These are phyloP conservation scores for Stagonosporopsis cucurbitacearum DNA, from an alignment of 2,329 filamentous ascomycete species.

Conservation along the genomic window DNA sequence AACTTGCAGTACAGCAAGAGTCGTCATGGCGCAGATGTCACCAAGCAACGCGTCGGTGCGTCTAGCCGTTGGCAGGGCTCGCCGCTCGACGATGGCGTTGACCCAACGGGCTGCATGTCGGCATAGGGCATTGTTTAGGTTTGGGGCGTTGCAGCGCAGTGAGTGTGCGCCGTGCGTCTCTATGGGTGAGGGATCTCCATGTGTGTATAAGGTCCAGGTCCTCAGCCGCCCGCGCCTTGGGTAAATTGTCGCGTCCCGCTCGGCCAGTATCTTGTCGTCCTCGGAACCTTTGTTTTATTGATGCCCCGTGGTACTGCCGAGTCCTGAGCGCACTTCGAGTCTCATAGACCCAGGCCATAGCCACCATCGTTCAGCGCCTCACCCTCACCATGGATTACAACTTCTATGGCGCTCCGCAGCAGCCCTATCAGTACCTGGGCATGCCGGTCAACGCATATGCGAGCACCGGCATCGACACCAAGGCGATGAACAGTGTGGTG, in stretches of 20 bases:
- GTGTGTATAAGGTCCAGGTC: conserved; percentile 24
- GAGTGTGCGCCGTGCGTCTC: conserved; percentile 28
- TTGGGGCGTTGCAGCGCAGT: conserved; percentile 19
- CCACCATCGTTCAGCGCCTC: conserved; percentile 5
- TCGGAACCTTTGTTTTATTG: neutral
- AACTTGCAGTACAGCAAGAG: neutral
- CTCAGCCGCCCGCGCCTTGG: conserved; percentile 21
- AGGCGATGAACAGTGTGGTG: conserved; percentile 45
- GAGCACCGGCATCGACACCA: conserved; percentile 46
- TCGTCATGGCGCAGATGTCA: neutral
- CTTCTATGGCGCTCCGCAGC: conserved; percentile 57
- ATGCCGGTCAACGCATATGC: conserved; percentile 50
- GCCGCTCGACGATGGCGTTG: conserved; percentile 17
- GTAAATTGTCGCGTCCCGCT: neutral
- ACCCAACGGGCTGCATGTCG: conserved; percentile 22
- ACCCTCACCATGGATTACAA: conserved; percentile 61
- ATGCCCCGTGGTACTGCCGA: conserved; percentile 15
- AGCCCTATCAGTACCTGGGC: conserved; percentile 58
- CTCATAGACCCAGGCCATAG: neutral
- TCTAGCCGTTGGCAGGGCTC: conserved; percentile 18
- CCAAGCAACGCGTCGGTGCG: neutral
- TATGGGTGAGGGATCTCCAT: conserved; percentile 18
- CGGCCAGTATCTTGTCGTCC: neutral
- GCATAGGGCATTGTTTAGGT: conserved; percentile 11
- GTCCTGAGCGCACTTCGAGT: neutral